Evolutionary conservation across 805 yeast genomes (phyloP).

Genomic region (Saccharomyces kudriavzevii): DNA sequence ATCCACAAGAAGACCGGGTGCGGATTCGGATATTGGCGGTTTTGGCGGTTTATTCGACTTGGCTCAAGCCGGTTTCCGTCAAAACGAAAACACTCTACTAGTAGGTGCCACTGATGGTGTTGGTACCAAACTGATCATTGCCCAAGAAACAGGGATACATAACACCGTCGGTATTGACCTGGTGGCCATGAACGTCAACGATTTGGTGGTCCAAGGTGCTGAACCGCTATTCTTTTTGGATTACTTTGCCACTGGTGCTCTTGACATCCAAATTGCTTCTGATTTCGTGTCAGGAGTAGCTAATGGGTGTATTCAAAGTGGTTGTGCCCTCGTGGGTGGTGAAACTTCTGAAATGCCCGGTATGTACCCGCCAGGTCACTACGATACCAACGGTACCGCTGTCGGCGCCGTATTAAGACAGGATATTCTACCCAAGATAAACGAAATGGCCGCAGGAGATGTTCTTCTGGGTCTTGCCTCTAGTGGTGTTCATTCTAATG

Average conservation of each 20-base stretch:
- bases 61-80: slow-evolving; percentile 69
- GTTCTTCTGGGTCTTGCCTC: slow-evolving; percentile 80
- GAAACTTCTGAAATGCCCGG: slow-evolving; percentile 99
- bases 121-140: slow-evolving; percentile 92
- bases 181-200: slow-evolving; percentile 98
- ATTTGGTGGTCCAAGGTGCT: slow-evolving; percentile 96
- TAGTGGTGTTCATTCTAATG: slow-evolving; percentile 94
- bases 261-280: slow-evolving; percentile 76
- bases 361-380: slow-evolving; percentile 89
- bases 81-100: slow-evolving; percentile 63
- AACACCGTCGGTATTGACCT: slow-evolving; percentile 98
- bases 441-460: slow-evolving; percentile 69
- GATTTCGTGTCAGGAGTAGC: slow-evolving; percentile 93
- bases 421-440: slow-evolving; percentile 62
- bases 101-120: slow-evolving; percentile 99
- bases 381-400: slow-evolving; percentile 97
- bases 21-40: slow-evolving; percentile 97
- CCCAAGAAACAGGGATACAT: slow-evolving; percentile 81
- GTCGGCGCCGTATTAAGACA: slow-evolving; percentile 87
- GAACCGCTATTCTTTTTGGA: slow-evolving; percentile 93
- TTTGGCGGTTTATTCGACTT: slow-evolving; percentile 96
- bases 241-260: slow-evolving; percentile 90
- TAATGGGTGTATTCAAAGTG: slow-evolving; percentile 87
- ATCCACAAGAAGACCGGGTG: slow-evolving; percentile 90
- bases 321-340: slow-evolving; percentile 98